Base-by-base conservation (phyloP, 1,284 basidiomycete species). In the Ustilago crameri region DNA sequence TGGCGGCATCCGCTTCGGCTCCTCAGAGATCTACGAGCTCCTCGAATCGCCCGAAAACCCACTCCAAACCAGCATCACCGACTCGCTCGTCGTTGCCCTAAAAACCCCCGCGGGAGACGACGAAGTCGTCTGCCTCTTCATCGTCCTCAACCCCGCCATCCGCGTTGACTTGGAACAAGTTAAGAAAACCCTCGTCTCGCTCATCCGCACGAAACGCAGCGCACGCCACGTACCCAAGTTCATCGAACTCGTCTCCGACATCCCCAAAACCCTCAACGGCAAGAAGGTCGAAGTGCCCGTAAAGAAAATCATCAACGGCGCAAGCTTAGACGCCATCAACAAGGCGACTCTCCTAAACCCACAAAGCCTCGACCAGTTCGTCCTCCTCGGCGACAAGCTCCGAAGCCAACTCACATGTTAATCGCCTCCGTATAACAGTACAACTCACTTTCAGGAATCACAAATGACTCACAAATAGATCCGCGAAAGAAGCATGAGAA, bases 221-320 rank as follows among this genome's bases (percentile, higher is more conserved):
- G 73, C 84, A 3, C 53, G 84, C 22, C 81, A 83, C 55, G 79
- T 83, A 2, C 82, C 81, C 14, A 66, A 61, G 47, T 82, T 90
- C 87, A 88, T 92, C 61, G 84, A 91, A 17, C 88, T 89, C 78
- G 90, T 90, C 4, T 70, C 82, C 10, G 91, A 92, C 81, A 88
- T 93, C 26, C 92, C 92, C 14, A 66, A 93, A 82, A 95, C 93
- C 14, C 85, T 93, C 53, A 94, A 93, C 71, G 90, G 90, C 32
- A 95, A 94, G 82, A 88, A 90, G 43, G 91, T 93, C 49, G 93
- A 94, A 83, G 90, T 92, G 12, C 87, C 90, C 9, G 89, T 91
- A 30, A 92, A 91, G 84, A 92, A 92, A 87, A 48, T 93, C 74
- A 89, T 93, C 85, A 92, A 93, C 82, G 91, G 92, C n/a, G 88